phyloP scores from a whole-genome alignment of 176 grass and related monocot species.

The Aegilops umbellulata region DNA sequence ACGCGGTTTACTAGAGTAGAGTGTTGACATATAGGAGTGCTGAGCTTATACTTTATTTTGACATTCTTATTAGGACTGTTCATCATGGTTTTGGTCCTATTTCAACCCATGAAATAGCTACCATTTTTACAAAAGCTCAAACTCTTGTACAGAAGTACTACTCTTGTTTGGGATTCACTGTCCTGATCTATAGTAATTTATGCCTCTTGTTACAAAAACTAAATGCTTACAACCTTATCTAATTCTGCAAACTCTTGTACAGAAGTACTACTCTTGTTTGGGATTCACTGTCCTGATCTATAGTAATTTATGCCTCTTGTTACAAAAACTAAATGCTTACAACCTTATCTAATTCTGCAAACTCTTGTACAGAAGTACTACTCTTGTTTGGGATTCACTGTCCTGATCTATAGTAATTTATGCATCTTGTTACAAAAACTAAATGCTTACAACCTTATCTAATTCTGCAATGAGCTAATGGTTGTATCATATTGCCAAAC shows the following conservation, averaged over 20 bases:
- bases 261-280: too few species aligned
- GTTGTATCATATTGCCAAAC: conserved; percentile 16
- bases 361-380: background rate
- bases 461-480: conserved; percentile 4
- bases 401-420: background rate
- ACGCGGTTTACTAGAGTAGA: background rate
- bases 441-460: background rate
- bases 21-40: background rate
- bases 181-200: too few species aligned
- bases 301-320: too few species aligned
- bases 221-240: too few species aligned
- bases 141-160: too few species aligned
- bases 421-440: background rate
- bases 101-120: background rate
- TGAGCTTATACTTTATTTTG: conserved; percentile 11
- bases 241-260: too few species aligned
- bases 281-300: too few species aligned
- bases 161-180: too few species aligned
- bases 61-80: background rate
- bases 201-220: too few species aligned
- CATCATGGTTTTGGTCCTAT: background rate
- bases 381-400: background rate
- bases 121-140: background rate
- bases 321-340: too few species aligned
- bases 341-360: too few species aligned